phyloP scores from a whole-genome alignment of 306 rosid species.

The Medicago ruthenica region DNA sequence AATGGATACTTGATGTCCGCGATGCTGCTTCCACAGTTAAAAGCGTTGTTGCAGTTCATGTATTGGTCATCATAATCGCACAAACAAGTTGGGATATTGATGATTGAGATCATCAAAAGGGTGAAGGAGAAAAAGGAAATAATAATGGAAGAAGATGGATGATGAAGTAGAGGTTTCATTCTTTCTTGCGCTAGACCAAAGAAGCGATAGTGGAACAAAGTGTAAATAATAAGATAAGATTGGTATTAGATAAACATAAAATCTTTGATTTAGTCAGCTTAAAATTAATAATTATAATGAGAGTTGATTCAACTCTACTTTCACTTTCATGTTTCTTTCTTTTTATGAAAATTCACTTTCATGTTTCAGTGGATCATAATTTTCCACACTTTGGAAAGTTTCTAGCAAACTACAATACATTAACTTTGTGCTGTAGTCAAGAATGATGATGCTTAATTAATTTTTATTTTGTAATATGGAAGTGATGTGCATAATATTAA shows the following conservation, averaged over 20 bases:
- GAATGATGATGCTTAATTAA: background rate
- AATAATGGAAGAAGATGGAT: background rate
- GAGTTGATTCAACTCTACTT: background rate
- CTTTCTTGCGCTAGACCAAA: background rate
- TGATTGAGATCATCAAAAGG: constrained; percentile 36
- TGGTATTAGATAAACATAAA: background rate
- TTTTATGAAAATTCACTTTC: background rate
- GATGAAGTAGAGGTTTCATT: constrained; percentile 29
- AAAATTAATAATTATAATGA: no score
- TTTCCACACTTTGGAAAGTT: background rate
- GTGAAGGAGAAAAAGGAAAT: constrained; percentile 1
- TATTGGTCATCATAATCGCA: background rate
- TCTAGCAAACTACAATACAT: background rate
- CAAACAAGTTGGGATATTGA: constrained; percentile 5
- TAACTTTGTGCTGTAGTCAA: background rate
- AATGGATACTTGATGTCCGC: constrained; percentile 37
- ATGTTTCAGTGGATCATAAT: background rate
- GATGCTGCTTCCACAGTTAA: constrained; percentile 15
- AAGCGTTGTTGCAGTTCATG: constrained; percentile 5
- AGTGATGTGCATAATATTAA: no score
- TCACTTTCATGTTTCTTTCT: background rate
- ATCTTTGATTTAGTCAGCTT: background rate
- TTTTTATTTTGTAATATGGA: no score
- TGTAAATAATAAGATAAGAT: background rate
- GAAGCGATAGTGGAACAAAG: background rate